Percentiles rank a stretch among this genome's conserved stretches.
Conservation (phyloP, 306 rosid species). For the Cicer judaicum region DNA sequence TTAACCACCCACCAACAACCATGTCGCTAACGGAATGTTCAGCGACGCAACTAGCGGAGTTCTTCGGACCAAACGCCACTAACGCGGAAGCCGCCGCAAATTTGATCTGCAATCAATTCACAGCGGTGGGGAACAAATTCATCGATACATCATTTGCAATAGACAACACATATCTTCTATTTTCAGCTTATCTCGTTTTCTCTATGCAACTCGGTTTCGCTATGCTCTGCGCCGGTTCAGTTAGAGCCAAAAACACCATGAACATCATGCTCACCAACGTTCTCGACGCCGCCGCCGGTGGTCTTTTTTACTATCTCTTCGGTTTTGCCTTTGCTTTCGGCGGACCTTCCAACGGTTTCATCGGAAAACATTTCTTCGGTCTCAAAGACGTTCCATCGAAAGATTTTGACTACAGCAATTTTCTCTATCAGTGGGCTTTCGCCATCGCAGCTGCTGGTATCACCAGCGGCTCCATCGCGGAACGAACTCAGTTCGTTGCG, state of each 20-base stretch:
- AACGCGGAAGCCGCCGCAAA: slow-evolving; percentile 61
- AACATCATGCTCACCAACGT: slow-evolving; percentile 98
- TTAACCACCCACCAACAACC: neutral
- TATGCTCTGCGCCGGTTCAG: slow-evolving; percentile 99
- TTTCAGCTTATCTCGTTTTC: slow-evolving; percentile 95
- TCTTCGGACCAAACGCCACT: slow-evolving; percentile 68
- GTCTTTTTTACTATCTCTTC: slow-evolving; percentile 86
- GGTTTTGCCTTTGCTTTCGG: slow-evolving; percentile 97
- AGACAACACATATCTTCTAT: slow-evolving; percentile 82
- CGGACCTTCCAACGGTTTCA: slow-evolving; percentile 76
- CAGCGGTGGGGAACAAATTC: slow-evolving; percentile 48
- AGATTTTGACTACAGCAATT: slow-evolving; percentile 55
- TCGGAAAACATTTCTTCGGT: slow-evolving; percentile 79
- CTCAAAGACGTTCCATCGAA: slow-evolving; percentile 54
- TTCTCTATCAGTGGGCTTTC: slow-evolving; percentile 97
- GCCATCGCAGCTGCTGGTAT: slow-evolving; percentile 97
- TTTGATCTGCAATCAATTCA: slow-evolving; percentile 61
- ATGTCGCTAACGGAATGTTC: slow-evolving; percentile 54
- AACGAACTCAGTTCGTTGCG: slow-evolving; percentile 86
- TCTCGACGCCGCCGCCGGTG: slow-evolving; percentile 91
- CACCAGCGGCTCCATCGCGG: slow-evolving; percentile 91
- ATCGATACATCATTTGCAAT: slow-evolving; percentile 60
- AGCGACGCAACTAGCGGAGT: slow-evolving; percentile 46
- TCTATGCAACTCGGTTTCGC: slow-evolving; percentile 98
- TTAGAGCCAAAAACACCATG: slow-evolving; percentile 98